Percentiles rank a stretch among this genome's conserved stretches.
These are phyloP conservation scores for Trichosporon ovoides DNA, from an alignment of 1,284 basidiomycete genomes.

Conservation along the genomic window DNA sequence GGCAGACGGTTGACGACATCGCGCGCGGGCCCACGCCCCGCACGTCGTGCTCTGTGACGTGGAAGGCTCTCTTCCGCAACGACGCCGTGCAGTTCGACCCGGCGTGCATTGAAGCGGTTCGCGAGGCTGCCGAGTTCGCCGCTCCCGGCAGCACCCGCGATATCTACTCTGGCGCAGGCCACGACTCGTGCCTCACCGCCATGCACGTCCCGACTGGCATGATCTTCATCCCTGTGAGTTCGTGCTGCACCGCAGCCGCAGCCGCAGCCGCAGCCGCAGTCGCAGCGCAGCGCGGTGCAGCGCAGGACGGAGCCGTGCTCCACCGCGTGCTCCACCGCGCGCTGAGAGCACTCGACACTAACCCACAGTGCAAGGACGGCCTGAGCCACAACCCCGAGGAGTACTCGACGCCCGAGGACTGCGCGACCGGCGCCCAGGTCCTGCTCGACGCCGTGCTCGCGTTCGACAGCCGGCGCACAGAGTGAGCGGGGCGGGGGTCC, in stretches of 20 bases:
- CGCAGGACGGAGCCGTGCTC: too few species aligned
- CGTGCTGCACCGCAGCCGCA: too few species aligned
- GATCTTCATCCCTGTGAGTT: conserved; percentile 27
- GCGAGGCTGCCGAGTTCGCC: conserved; percentile 7
- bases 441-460: conserved; percentile 23
- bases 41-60: conserved; percentile 6
- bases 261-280: too few species aligned
- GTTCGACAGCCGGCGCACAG: conserved; percentile 4
- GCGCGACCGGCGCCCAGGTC: conserved; percentile 18
- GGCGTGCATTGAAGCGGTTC: conserved; percentile 9
- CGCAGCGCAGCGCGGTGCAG: too few species aligned
- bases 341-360: too few species aligned
- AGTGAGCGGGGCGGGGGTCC: neutral
- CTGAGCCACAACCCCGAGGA: conserved; percentile 33
- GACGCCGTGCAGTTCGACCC: conserved; percentile 15
- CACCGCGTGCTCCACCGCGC: too few species aligned
- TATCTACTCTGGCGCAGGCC: conserved; percentile 23
- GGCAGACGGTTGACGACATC: conserved; percentile 13
- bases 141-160: conserved; percentile 12
- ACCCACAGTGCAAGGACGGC: conserved; percentile 26
- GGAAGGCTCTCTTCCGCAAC: conserved; percentile 15
- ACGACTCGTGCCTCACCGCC: conserved; percentile 26
- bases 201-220: conserved; percentile 27
- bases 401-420: conserved; percentile 29
- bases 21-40: neutral